Percentiles rank a stretch among this genome's conserved stretches.
phyloP scores from a whole-genome alignment of 1,284 basidiomycete species.

The Hymenochaete sp. region DNA sequence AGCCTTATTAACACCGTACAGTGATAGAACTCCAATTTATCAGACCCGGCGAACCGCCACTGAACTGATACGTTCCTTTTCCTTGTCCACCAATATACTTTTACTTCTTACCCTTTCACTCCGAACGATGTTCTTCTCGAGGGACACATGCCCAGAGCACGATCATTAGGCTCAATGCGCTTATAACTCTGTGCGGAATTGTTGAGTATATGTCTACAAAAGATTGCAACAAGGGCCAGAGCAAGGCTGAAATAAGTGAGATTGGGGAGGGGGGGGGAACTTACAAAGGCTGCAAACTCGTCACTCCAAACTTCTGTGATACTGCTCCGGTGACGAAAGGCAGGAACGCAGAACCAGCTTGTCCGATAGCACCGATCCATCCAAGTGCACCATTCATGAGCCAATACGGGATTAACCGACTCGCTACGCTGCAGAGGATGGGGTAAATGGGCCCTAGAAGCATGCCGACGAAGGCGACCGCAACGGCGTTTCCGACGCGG shows the following conservation, averaged over 20 bases:
- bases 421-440: conserved; percentile 53
- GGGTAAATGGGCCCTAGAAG: conserved; percentile 58
- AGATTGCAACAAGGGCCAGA: not conserved
- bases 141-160: conserved; percentile 13
- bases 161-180: conserved; percentile 12
- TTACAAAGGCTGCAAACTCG: conserved; percentile 49
- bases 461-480: conserved; percentile 31
- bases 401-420: conserved; percentile 50
- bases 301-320: conserved; percentile 46
- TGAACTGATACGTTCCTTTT: no score
- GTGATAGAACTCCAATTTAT: no score
- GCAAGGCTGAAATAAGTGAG: not conserved
- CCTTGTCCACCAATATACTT: no score
- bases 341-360: conserved; percentile 56
- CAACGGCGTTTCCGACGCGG: conserved; percentile 31
- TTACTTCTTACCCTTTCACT: conserved; percentile 6
- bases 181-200: conserved; percentile 4
- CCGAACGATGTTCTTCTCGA: conserved; percentile 7
- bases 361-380: conserved; percentile 58
- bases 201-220: not conserved
- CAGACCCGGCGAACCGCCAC: no score
- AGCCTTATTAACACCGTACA: no score
- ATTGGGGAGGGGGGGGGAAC: conserved; percentile 22
- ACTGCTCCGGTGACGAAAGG: conserved; percentile 58
- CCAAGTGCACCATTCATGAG: conserved; percentile 59